phyloP scores from a whole-genome alignment of 2,329 filamentous ascomycete genomes.

The Calonectria pteridis region DNA sequence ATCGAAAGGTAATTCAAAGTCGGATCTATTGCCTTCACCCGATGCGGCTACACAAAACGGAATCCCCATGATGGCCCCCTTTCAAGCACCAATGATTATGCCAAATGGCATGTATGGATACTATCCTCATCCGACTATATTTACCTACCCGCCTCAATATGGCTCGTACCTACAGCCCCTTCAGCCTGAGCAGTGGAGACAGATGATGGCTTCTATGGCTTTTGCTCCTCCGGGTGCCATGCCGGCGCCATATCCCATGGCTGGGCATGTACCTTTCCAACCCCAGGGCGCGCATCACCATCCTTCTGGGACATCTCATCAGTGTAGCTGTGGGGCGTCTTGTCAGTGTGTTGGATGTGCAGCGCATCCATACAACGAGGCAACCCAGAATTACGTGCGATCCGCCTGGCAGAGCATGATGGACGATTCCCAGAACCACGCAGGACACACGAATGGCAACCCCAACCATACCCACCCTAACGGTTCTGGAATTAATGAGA shows the following conservation, averaged over 20 bases:
- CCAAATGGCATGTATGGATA: constrained; percentile 55
- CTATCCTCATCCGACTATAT: constrained; percentile 60
- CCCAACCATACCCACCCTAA: constrained; percentile 41
- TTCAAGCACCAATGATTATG: constrained; percentile 52
- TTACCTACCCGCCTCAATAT: constrained; percentile 66
- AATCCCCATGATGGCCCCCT: constrained; percentile 51
- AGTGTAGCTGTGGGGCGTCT: constrained; percentile 73
- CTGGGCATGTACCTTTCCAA: constrained; percentile 37
- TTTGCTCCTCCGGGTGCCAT: constrained; percentile 51
- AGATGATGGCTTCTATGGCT: constrained; percentile 57
- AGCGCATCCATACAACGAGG: constrained; percentile 75
- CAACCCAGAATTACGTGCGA: constrained; percentile 67
- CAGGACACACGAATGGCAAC: constrained; percentile 34
- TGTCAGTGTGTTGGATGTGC: constrained; percentile 78
- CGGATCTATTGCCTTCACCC: constrained; percentile 34
- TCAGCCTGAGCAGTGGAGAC: constrained; percentile 66
- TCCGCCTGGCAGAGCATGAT: constrained; percentile 60
- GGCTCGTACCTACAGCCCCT: constrained; percentile 68
- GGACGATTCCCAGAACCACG: constrained; percentile 47
- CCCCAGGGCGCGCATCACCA: constrained; percentile 33
- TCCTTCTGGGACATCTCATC: constrained; percentile 51
- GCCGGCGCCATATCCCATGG: constrained; percentile 44
- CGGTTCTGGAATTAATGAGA: constrained; percentile 40
- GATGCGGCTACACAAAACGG: constrained; percentile 42
- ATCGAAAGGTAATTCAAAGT: constrained; percentile 35